Evolutionary conservation across 164 flowering plant genomes (phyloP), one percentile per base, ranked within the genome.

Genomic region (Nelumbo lutea): DNA sequence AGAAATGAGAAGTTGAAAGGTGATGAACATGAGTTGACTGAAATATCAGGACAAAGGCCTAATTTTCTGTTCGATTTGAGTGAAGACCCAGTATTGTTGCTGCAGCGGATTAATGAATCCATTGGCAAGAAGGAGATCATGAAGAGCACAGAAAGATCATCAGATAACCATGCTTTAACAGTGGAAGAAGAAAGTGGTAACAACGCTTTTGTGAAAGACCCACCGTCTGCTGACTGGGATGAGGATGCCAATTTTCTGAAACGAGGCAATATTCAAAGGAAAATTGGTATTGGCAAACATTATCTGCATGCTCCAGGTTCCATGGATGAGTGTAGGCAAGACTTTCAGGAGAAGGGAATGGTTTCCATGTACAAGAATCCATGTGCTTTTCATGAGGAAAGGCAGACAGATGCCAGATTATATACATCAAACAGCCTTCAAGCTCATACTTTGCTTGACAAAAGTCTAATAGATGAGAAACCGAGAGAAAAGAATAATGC

Each of bases 261-360:
- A 48, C 78, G 51, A 42, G 72, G 64, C 47, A 72, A 67, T 61
- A 43, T 58, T 53, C 68, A 53, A 44, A 51, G 58, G 59, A 50
- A 59, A 43, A 59, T 74, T 42, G 70, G 55, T 50, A 6, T 57
- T 57, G 77, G 63, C 61, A 72, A 58, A 61, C 51, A 61, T 52
- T 63, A 70, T 46, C 56, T 13, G 4, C 47, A 50, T 56, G 45
- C 38, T 47, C 59, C 62, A 42, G 62, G 68, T 56, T 47, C 14
- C 51, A 51, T 15, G 41, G 75, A 70, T 65, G 76, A 69, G 27
- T 64, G 58, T 59, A 72, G 42, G 10, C 48, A 73, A 42, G 78
- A 82, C 58, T 62, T 83, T 71, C 81, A 81, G 63, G 90, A 83
- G 75, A 85, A 83, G 75, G 80, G 76, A 14, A 69, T 79, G 74